Evolutionary conservation across 495 filamentous ascomycete genomes (phyloP).

Genomic region (Hyaloscypha hepaticicola): DNA sequence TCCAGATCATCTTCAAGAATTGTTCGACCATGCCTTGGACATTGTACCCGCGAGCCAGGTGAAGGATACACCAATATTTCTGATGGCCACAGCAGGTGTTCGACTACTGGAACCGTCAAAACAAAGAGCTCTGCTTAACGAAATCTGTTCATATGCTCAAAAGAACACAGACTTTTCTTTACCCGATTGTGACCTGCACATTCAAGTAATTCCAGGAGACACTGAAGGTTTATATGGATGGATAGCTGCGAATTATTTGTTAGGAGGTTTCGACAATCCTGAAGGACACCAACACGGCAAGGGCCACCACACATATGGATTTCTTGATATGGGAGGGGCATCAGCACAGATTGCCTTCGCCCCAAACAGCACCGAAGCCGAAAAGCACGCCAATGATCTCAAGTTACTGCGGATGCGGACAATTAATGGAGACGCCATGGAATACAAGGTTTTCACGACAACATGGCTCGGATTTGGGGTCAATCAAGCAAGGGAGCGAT

Average conservation of each 20-base stretch:
- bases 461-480: constrained; percentile 97
- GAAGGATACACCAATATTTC: constrained; percentile 83
- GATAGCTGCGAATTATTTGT: constrained; percentile 95
- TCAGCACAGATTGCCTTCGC: constrained; percentile 98
- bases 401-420: constrained; percentile 82
- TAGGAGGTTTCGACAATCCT: constrained; percentile 90
- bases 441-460: constrained; percentile 89
- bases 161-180: constrained; percentile 78
- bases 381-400: constrained; percentile 87
- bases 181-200: constrained; percentile 85
- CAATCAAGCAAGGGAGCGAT: constrained; percentile 82
- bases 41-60: constrained; percentile 77
- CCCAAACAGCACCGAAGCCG: constrained; percentile 86
- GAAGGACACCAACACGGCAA: constrained; percentile 71
- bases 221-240: constrained; percentile 98
- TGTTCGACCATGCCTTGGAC: constrained; percentile 82
- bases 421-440: constrained; percentile 69
- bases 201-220: constrained; percentile 95
- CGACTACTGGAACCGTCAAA: constrained; percentile 76
- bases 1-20: constrained; percentile 69
- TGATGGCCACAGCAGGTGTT: constrained; percentile 97
- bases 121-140: constrained; percentile 65
- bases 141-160: constrained; percentile 83
- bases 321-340: constrained; percentile 97
- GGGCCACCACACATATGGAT: constrained; percentile 93